phyloP scores from a whole-genome alignment of 2,329 filamentous ascomycete species.

The Emmonsia crescens region DNA sequence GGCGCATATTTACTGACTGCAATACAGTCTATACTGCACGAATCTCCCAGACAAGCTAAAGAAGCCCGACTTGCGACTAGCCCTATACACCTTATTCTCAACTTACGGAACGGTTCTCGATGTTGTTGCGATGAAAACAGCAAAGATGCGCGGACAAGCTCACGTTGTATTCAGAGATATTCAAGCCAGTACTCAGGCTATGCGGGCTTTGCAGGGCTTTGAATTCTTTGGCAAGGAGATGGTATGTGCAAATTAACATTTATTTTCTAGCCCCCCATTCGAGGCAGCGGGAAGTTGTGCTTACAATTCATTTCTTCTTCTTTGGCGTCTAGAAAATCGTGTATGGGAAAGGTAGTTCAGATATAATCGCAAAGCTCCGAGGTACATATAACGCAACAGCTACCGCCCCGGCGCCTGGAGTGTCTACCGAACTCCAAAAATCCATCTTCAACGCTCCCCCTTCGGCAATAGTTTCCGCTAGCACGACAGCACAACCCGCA shows the following conservation, averaged over 20 bases:
- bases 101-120: slow-evolving; percentile 90
- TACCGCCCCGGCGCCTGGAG: slow-evolving; percentile 39
- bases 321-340: slow-evolving; percentile 58
- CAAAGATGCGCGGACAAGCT: slow-evolving; percentile 91
- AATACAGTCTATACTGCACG: slow-evolving; percentile 66
- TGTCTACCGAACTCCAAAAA: slow-evolving; percentile 64
- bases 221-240: slow-evolving; percentile 76
- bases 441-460: slow-evolving; percentile 63
- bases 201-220: slow-evolving; percentile 78
- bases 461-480: slow-evolving; percentile 29
- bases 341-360: slow-evolving; percentile 82
- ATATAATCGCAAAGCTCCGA: slow-evolving; percentile 81
- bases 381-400: slow-evolving; percentile 70
- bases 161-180: slow-evolving; percentile 85
- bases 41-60: slow-evolving; percentile 85
- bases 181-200: slow-evolving; percentile 84
- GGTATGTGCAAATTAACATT: slow-evolving; percentile 43
- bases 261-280: background rate
- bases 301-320: slow-evolving; percentile 1
- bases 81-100: slow-evolving; percentile 86
- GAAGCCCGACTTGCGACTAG: slow-evolving; percentile 75
- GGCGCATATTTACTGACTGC: slow-evolving; percentile 15
- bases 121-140: slow-evolving; percentile 77
- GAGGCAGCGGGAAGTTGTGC: background rate
- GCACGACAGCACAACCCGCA: slow-evolving; percentile 41